phyloP scores from a whole-genome alignment of 108 stramenopile species.

The Cyclotella choctawhatcheeana region DNA sequence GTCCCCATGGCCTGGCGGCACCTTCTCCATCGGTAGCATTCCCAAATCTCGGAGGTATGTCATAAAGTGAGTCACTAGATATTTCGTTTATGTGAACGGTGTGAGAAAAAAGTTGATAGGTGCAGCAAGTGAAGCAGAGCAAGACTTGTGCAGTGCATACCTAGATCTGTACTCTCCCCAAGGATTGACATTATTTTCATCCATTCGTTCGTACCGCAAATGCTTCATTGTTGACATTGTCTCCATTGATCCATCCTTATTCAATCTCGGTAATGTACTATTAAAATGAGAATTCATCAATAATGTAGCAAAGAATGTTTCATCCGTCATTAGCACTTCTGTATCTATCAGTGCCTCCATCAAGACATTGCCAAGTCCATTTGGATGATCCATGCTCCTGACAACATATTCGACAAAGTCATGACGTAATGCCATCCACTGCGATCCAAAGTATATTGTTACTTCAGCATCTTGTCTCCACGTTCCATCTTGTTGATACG shows the following conservation, averaged over 20 bases:
- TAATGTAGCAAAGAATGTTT: constrained; percentile 87
- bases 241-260: constrained; percentile 41
- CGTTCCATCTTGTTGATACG: constrained; percentile 47
- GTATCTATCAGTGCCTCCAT: constrained; percentile 61
- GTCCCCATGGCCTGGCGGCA: constrained; percentile 80
- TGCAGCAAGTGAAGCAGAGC: too few species aligned
- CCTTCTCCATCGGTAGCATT: constrained; percentile 48
- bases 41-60: constrained; percentile 50
- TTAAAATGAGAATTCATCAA: constrained; percentile 72
- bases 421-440: constrained; percentile 84
- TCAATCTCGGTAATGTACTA: constrained; percentile 63
- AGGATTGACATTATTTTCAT: constrained; percentile 82
- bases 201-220: constrained; percentile 91
- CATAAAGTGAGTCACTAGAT: constrained; percentile 61
- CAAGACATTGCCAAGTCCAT: constrained; percentile 65
- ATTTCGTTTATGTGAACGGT: too few species aligned
- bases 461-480: constrained; percentile 42
- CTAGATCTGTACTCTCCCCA: constrained; percentile 60
- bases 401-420: constrained; percentile 74
- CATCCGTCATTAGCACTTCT: constrained; percentile 84
- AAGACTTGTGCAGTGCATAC: too few species aligned
- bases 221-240: constrained; percentile 51
- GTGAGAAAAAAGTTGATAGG: too few species aligned
- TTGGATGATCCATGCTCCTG: constrained; percentile 53
- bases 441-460: constrained; percentile 83